These are phyloP conservation scores for Clarireedia hainanense DNA, from an alignment of 2,329 filamentous ascomycete genomes.

Conservation along the genomic window DNA sequence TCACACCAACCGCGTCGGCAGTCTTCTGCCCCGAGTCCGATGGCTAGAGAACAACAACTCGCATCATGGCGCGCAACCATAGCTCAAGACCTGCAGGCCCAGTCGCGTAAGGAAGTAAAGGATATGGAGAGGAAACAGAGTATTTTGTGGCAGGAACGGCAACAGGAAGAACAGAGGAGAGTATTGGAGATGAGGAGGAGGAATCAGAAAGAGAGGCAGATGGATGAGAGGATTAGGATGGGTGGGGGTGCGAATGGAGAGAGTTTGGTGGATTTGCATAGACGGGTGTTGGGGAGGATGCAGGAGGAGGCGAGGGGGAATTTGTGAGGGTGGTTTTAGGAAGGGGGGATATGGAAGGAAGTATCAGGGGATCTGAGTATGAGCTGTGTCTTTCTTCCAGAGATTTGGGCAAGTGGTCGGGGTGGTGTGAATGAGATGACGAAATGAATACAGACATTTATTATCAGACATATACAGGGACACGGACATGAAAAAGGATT, in stretches of 20 bases:
- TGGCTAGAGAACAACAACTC: conserved; percentile 50
- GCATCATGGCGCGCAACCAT: conserved; percentile 61
- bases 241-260: conserved; percentile 27
- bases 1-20: conserved; percentile 47
- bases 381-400: no score
- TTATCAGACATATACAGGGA: no score
- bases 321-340: neutral
- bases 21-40: conserved; percentile 35
- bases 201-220: conserved; percentile 51
- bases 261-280: neutral
- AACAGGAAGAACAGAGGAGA: conserved; percentile 48
- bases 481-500: no score
- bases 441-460: no score
- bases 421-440: no score
- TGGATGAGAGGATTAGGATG: conserved; percentile 69
- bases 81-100: conserved; percentile 50
- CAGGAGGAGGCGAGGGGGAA: conserved; percentile 1
- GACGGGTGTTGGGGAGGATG: conserved; percentile 46
- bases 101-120: conserved; percentile 10
- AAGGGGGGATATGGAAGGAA: no score
- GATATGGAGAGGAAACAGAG: conserved; percentile 47
- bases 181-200: conserved; percentile 49
- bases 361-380: no score
- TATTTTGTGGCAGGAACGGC: conserved; percentile 48
- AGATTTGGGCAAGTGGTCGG: no score